Percentiles rank a stretch among this genome's conserved stretches.
phyloP scores from a whole-genome alignment of 495 filamentous ascomycete species.

The Neurospora intermedia region DNA sequence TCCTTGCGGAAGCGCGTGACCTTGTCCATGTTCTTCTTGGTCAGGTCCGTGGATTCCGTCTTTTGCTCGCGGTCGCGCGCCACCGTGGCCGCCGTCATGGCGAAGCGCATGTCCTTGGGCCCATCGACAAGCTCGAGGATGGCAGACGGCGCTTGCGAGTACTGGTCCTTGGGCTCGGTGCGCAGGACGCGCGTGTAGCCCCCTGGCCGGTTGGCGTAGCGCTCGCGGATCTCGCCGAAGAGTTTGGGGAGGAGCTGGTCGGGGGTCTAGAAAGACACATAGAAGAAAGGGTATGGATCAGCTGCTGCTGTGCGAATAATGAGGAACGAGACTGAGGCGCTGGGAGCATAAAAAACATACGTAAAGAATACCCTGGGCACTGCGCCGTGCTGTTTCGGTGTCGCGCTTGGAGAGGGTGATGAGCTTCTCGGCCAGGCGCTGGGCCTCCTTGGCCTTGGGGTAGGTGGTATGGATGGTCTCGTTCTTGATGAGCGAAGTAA shows the following conservation, averaged over 20 bases:
- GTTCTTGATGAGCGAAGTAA: conserved; percentile 87
- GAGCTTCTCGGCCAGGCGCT: conserved; percentile 82
- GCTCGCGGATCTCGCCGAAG: conserved; percentile 68
- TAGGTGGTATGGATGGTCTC: conserved; percentile 92
- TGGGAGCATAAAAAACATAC: conserved; percentile 46
- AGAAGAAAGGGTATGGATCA: not conserved
- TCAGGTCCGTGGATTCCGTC: conserved; percentile 52
- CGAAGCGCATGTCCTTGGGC: conserved; percentile 89
- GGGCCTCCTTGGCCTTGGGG: conserved; percentile 94
- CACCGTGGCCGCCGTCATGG: conserved; percentile 74
- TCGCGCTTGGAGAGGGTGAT: conserved; percentile 89
- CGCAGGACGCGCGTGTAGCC: conserved; percentile 92
- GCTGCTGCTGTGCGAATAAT: not conserved
- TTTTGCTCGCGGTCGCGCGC: conserved; percentile 47
- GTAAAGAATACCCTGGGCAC: conserved; percentile 66
- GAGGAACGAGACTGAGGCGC: not conserved
- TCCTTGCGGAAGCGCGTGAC: conserved; percentile 66
- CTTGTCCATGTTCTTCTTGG: conserved; percentile 67
- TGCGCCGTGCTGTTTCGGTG: conserved; percentile 58
- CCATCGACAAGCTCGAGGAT: conserved; percentile 97
- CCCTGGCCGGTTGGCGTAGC: conserved; percentile 72
- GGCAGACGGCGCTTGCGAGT: conserved; percentile 76
- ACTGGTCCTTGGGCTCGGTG: conserved; percentile 63
- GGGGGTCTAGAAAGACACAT: conserved; percentile 29
- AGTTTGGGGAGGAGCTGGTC: conserved; percentile 68